phyloP scores from a whole-genome alignment of 805 yeast genomes.

The Hemisphaericaspora nanyangensis region DNA sequence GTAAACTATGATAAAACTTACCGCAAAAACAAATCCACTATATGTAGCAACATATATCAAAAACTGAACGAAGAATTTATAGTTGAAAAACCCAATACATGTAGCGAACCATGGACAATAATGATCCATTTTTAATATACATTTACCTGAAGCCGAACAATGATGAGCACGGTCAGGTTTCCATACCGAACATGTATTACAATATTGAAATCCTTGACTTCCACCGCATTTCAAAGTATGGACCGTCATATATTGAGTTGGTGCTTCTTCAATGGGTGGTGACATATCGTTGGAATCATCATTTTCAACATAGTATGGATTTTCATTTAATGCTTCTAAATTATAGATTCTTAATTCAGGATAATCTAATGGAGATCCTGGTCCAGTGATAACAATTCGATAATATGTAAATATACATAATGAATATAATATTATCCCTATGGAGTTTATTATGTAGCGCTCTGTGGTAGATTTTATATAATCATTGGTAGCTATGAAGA shows the following conservation, averaged over 20 bases:
- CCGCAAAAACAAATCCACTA: conserved; percentile 36
- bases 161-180: conserved; percentile 61
- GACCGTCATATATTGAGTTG: conserved; percentile 30
- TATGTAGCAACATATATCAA: conserved; percentile 51
- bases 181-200: conserved; percentile 52
- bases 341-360: conserved; percentile 34
- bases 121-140: conserved; percentile 55
- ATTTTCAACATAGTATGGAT: conserved; percentile 11
- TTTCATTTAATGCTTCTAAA: conserved; percentile 10
- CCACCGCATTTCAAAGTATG: conserved; percentile 43
- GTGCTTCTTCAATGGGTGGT: conserved; percentile 18
- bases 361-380: conserved; percentile 66
- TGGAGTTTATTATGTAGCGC: conserved; percentile 15
- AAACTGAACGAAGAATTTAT: conserved; percentile 76
- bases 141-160: conserved; percentile 46
- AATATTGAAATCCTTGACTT: conserved; percentile 54
- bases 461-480: conserved; percentile 10
- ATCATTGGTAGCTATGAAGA: conserved; percentile 13
- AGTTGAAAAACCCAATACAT: conserved; percentile 81
- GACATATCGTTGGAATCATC: conserved; percentile 3
- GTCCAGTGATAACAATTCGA: conserved; percentile 48
- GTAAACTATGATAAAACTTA: conserved; percentile 43
- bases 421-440: conserved; percentile 25
- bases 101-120: conserved; percentile 89
- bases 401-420: conserved; percentile 50